Conservation (phyloP, 495 filamentous ascomycete genomes). For the Corynascus novoguineensis region DNA sequence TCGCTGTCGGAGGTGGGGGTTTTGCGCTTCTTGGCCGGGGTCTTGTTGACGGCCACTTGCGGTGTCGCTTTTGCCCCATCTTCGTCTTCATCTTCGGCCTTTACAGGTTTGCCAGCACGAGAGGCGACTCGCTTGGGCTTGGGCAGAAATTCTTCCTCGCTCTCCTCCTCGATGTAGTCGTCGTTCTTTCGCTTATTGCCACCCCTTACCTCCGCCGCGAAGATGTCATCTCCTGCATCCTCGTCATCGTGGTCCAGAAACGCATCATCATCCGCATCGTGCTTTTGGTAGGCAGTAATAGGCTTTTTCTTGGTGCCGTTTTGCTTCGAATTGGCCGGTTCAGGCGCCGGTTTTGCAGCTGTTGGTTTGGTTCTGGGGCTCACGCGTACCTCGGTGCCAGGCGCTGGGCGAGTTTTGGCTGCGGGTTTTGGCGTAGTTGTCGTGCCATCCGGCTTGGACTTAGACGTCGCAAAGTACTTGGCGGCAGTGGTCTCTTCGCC, state of each 20-base stretch:
- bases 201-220: constrained; percentile 56
- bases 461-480: constrained; percentile 45
- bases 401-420: constrained; percentile 26
- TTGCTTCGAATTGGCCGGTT: constrained; percentile 22
- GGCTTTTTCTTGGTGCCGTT: constrained; percentile 29
- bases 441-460: constrained; percentile 31
- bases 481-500: constrained; percentile 43
- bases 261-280: constrained; percentile 42
- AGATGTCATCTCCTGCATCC: constrained; percentile 70
- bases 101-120: constrained; percentile 35
- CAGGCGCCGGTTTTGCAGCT: constrained; percentile 17
- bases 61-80: constrained; percentile 21
- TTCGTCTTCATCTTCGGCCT: constrained; percentile 42
- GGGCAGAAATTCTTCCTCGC: constrained; percentile 49
- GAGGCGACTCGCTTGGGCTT: constrained; percentile 45
- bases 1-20: constrained; percentile 41
- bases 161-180: constrained; percentile 60
- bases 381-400: constrained; percentile 32
- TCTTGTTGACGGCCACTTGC: constrained; percentile 37
- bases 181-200: constrained; percentile 59
- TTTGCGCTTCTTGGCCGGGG: constrained; percentile 45
- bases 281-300: constrained; percentile 26
- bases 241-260: constrained; percentile 55
- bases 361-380: constrained; percentile 40
- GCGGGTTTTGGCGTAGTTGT: constrained; percentile 32